Percentiles rank a stretch among this genome's conserved stretches.
phyloP scores from a whole-genome alignment of 768 basidiomycete genomes.

The Epithele typhae region DNA sequence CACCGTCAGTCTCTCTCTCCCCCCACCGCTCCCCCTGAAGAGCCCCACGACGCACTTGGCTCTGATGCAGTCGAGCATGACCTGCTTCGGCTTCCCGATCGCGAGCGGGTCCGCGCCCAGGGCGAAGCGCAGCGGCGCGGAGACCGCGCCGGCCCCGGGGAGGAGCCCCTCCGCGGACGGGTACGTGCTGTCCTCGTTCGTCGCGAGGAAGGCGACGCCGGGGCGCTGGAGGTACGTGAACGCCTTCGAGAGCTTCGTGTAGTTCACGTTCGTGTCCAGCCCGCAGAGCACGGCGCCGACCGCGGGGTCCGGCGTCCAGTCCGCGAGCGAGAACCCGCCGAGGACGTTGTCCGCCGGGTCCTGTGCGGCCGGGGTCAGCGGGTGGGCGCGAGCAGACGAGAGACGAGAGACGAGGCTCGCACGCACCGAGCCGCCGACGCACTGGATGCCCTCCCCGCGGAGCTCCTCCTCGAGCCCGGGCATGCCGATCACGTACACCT shows the following conservation, averaged over 20 bases:
- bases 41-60: slow-evolving; percentile 46
- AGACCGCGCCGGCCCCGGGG: slow-evolving; percentile 83
- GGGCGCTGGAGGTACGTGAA: slow-evolving; percentile 82
- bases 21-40: neutral
- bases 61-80: slow-evolving; percentile 92
- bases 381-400: neutral
- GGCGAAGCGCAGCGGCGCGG: slow-evolving; percentile 75
- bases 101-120: slow-evolving; percentile 66
- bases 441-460: slow-evolving; percentile 75
- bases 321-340: slow-evolving; percentile 57
- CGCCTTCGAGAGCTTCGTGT: slow-evolving; percentile 91
- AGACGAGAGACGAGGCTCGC: neutral
- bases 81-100: slow-evolving; percentile 87
- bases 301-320: slow-evolving; percentile 70
- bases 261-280: slow-evolving; percentile 81
- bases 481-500: slow-evolving; percentile 95
- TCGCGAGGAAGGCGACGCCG: slow-evolving; percentile 80
- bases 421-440: slow-evolving; percentile 82
- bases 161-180: slow-evolving; percentile 69
- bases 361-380: slow-evolving; percentile 34
- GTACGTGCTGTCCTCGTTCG: slow-evolving; percentile 92
- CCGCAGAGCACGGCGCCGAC: slow-evolving; percentile 96
- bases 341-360: slow-evolving; percentile 82
- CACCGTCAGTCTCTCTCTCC: neutral
- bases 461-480: slow-evolving; percentile 91